These are phyloP conservation scores for Cryomyces antarcticus DNA, from an alignment of 495 filamentous ascomycete genomes.

Conservation along the genomic window DNA sequence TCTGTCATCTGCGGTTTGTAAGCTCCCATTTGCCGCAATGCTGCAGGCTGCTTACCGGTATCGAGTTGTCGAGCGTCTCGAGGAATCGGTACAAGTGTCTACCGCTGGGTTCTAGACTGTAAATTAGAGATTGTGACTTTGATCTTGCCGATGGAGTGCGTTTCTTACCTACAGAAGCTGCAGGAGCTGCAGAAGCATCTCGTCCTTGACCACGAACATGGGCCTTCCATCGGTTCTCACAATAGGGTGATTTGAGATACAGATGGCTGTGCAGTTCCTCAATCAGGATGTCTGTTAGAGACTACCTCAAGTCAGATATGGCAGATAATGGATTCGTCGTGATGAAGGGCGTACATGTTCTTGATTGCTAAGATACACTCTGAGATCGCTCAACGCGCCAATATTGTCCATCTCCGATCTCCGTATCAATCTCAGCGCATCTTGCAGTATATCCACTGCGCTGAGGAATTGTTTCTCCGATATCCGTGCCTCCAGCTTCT, in stretches of 20 bases:
- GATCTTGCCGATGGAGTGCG: too few species aligned
- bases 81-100: slow-evolving; percentile 60
- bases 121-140: background rate
- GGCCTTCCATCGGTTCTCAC: slow-evolving; percentile 80
- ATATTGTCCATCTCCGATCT: slow-evolving; percentile 83
- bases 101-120: slow-evolving; percentile 20
- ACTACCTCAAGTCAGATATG: slow-evolving; percentile 15
- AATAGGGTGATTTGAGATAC: slow-evolving; percentile 92
- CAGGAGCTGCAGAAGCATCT: slow-evolving; percentile 3
- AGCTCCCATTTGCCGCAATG: background rate
- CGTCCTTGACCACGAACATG: slow-evolving; percentile 18
- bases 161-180: background rate
- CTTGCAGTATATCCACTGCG: slow-evolving; percentile 79
- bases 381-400: slow-evolving; percentile 67
- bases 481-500: slow-evolving; percentile 78
- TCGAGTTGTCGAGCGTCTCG: slow-evolving; percentile 52
- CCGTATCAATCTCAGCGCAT: slow-evolving; percentile 60
- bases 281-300: slow-evolving; percentile 79
- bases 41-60: slow-evolving; percentile 15
- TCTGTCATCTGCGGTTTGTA: slow-evolving; percentile 43
- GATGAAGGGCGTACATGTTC: slow-evolving; percentile 34
- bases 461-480: slow-evolving; percentile 90
- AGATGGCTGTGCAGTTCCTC: slow-evolving; percentile 95
- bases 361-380: slow-evolving; percentile 79
- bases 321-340: background rate